Evolutionary conservation across 2,329 filamentous ascomycete genomes (phyloP), one percentile per base, ranked within the genome.

Genomic region (Sarocladiaceae sp.): DNA sequence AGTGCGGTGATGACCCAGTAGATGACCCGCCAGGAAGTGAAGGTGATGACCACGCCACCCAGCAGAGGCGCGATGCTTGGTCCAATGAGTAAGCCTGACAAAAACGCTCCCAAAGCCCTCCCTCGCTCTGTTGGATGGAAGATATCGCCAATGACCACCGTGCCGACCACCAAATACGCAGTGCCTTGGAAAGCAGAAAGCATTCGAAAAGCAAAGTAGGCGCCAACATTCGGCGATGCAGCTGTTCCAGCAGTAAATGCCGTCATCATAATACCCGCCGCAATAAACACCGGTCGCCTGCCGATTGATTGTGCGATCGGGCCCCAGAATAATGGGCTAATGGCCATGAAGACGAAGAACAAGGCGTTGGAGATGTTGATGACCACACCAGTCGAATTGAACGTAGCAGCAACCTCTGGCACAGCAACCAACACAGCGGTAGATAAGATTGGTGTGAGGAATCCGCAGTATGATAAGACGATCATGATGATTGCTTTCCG

Each of bases 121-220:
- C 79, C 85, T 26, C 86, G 76, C 56, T 86, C 80, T 1, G 81
- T 80, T 2, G 79, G 79, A 1, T 78, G 76, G 55, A 79, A 82
- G 36, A 80, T 72, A 58, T 83, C 78, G 17, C 67, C 68, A 37
- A 89, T 81, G 26, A 81, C 80, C 0, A 81, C 79, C 2, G 79
- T 82, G 1, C 86, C 86, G 28, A 88, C 79, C 7, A 86, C 80
- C 3, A 89, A 70, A 56, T 88, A 87, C 0, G 80, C 78, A 0
- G 84, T 88, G 10, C 85, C 86, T 70, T 87, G 82, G 55, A 87
- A 86, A 0, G 84, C 86, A 0, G 84, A 87, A 54, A 88, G 69
- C 59, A 86, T 78, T 2, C 86, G 81, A 62, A 88, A 88, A 39
- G 87, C 70, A 61, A 86, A 88, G 63, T 84, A 89, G 0, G 79